These are phyloP conservation scores for Alternaria panax DNA, from an alignment of 2,329 filamentous ascomycete species.

Conservation along the genomic window DNA sequence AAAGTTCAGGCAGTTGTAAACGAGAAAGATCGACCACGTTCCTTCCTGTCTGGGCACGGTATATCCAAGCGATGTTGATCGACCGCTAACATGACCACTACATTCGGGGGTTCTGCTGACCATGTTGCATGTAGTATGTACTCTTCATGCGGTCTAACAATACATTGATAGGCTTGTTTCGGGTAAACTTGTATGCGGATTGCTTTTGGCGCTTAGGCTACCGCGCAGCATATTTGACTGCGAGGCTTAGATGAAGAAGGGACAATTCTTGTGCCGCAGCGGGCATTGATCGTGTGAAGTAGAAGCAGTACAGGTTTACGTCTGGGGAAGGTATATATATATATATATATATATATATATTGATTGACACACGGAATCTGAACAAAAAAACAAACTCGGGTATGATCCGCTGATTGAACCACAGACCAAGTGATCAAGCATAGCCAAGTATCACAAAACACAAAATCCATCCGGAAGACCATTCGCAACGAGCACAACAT, in stretches of 20 bases:
- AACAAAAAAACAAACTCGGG: not conserved
- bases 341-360: not conserved
- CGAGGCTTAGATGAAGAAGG: not conserved
- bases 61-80: not conserved
- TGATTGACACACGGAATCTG: not conserved
- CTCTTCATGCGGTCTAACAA: not conserved
- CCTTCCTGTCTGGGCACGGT: not conserved
- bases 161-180: not conserved
- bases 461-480: not conserved
- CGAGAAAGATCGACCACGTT: not conserved
- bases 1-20: not conserved
- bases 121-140: not conserved
- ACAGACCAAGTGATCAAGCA: not conserved
- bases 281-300: not conserved
- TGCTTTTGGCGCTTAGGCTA: not conserved
- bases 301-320: no score
- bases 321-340: no score
- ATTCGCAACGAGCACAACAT: not conserved
- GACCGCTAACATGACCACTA: constrained; percentile 1
- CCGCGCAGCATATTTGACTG: not conserved
- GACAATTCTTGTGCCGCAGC: no score
- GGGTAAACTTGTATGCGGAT: not conserved
- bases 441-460: not conserved
- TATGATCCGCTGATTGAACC: no score
- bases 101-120: not conserved